These are phyloP conservation scores for Cystobasidium ongulense DNA, from an alignment of 768 basidiomycete genomes.

Conservation along the genomic window DNA sequence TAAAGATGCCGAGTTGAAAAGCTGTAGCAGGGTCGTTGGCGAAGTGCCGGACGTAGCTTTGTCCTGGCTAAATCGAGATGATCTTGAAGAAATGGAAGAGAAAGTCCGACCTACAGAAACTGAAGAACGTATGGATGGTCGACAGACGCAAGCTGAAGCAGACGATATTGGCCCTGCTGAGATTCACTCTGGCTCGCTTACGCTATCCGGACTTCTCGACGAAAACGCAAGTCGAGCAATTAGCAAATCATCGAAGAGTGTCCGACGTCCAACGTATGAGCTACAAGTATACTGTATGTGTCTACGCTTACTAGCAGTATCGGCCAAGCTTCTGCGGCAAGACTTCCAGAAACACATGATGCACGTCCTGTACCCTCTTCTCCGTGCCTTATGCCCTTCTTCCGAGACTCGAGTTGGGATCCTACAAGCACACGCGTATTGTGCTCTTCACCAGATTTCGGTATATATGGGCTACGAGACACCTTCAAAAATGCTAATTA, in stretches of 20 bases:
- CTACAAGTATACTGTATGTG: background rate
- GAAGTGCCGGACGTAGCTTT: background rate
- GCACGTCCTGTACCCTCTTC: slow-evolving; percentile 3
- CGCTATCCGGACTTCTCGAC: background rate
- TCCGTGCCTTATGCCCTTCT: background rate
- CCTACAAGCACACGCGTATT: background rate
- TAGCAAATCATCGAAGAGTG: background rate
- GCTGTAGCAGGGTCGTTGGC: background rate
- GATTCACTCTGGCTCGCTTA: background rate
- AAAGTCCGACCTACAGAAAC: background rate
- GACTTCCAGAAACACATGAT: slow-evolving; percentile 1
- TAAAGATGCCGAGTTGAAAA: background rate
- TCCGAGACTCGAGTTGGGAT: background rate
- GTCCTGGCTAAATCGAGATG: background rate
- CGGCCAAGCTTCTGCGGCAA: background rate
- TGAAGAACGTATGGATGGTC: background rate
- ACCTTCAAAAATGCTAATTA: background rate
- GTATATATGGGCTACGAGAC: background rate
- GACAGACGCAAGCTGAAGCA: background rate
- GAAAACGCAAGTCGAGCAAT: background rate
- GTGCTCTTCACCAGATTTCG: background rate
- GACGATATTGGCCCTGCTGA: background rate
- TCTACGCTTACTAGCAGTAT: background rate
- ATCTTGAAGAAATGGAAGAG: background rate
- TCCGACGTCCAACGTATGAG: background rate